A percentile compares a stretch with the other conserved stretches of the same genome.
These are phyloP conservation scores for Cercospora zeina DNA, from an alignment of 2,329 filamentous ascomycete genomes.

Conservation along the genomic window DNA sequence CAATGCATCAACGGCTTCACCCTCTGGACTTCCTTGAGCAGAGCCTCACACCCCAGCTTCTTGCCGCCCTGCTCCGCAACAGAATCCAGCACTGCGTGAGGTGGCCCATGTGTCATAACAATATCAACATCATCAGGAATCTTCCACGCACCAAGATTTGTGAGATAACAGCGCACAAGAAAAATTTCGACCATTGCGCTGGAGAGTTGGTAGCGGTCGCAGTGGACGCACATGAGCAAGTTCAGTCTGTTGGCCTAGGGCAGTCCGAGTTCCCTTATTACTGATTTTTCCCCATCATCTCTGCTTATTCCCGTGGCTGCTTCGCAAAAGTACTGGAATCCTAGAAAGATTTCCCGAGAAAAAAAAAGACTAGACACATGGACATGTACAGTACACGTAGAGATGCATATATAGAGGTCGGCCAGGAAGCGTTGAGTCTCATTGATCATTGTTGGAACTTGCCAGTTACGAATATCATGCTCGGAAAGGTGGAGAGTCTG, in stretches of 20 bases:
- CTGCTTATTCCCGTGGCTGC: neutral
- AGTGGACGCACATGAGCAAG: neutral
- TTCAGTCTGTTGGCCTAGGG: neutral
- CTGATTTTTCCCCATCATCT: neutral
- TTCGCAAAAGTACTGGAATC: neutral
- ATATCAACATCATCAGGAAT: slow-evolving; percentile 39
- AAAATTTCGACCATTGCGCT: neutral
- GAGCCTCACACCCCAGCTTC: slow-evolving; percentile 52
- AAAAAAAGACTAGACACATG: neutral
- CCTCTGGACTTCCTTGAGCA: slow-evolving; percentile 52
- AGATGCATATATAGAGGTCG: slow-evolving; percentile 1
- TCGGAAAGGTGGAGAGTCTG: neutral
- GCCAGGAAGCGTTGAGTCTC: neutral
- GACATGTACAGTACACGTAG: neutral
- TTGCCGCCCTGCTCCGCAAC: neutral
- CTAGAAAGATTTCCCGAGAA: neutral
- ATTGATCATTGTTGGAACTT: neutral
- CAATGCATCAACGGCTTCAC: slow-evolving; percentile 56
- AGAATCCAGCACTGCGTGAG: slow-evolving; percentile 33
- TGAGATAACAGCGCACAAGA: neutral
- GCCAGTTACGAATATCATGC: neutral
- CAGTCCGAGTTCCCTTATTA: neutral
- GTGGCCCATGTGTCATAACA: slow-evolving; percentile 45
- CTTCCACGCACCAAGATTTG: neutral
- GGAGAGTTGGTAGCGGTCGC: neutral